Evolutionary conservation across 495 filamentous ascomycete genomes (phyloP).

Genomic region (Lasiosphaeris hirsuta): DNA sequence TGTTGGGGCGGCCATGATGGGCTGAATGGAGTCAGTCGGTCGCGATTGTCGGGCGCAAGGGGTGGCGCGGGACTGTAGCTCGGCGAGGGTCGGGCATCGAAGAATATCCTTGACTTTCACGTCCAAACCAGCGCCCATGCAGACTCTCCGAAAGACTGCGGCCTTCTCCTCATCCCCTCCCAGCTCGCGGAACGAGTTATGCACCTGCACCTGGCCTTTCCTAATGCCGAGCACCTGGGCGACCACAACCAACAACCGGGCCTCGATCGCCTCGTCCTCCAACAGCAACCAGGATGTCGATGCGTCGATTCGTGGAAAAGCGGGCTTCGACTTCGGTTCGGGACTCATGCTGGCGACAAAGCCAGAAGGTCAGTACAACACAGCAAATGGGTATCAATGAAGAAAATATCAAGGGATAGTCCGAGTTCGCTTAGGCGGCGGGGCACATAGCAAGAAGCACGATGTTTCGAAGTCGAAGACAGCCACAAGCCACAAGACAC

Average conservation of each 20-base stretch:
- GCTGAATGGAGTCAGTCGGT: constrained; percentile 15
- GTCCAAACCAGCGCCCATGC: constrained; percentile 35
- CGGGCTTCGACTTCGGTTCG: constrained; percentile 10
- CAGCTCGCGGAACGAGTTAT: constrained; percentile 41
- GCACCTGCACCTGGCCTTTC: constrained; percentile 18
- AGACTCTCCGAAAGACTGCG: constrained; percentile 30
- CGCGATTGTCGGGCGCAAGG: constrained; percentile 23
- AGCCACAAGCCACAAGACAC: neutral
- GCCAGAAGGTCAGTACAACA: constrained; percentile 1
- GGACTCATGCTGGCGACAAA: constrained; percentile 19
- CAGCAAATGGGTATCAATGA: constrained; percentile 20
- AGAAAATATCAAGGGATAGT: constrained; percentile 16
- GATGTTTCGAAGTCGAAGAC: constrained; percentile 9
- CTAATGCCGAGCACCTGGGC: constrained; percentile 33
- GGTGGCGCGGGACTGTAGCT: constrained; percentile 33
- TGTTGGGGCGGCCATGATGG: constrained; percentile 17
- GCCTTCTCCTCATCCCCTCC: constrained; percentile 38
- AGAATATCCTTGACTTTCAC: constrained; percentile 40
- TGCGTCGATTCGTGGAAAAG: constrained; percentile 21
- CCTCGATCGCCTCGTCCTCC: constrained; percentile 31
- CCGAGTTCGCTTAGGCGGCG: constrained; percentile 16
- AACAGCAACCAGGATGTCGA: constrained; percentile 28
- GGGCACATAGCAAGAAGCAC: constrained; percentile 29
- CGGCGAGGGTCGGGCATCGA: constrained; percentile 39
- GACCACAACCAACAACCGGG: constrained; percentile 28